phyloP scores from a whole-genome alignment of 140 eudicot genomes.

The Flaveria floridana region DNA sequence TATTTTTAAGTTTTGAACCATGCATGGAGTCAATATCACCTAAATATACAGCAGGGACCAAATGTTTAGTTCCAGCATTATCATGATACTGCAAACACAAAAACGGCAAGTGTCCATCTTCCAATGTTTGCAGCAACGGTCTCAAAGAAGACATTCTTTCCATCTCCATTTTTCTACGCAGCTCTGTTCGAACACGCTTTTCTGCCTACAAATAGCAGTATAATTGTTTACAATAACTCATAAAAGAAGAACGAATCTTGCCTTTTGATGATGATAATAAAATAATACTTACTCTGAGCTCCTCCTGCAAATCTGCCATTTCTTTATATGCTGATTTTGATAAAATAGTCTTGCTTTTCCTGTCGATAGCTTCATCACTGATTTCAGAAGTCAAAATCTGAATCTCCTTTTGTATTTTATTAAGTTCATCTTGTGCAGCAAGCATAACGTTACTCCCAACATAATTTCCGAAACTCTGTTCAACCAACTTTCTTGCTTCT shows the following conservation, averaged over 20 bases:
- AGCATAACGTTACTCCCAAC: constrained; percentile 97
- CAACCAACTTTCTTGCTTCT: constrained; percentile 95
- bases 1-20: constrained; percentile 53
- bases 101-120: constrained; percentile 65
- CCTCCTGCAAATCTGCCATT: constrained; percentile 82
- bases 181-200: constrained; percentile 61
- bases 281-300: constrained; percentile 56
- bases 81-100: constrained; percentile 73
- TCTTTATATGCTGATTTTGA: constrained; percentile 72
- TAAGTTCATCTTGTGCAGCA: constrained; percentile 95
- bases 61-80: constrained; percentile 64
- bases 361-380: constrained; percentile 88
- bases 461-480: constrained; percentile 96
- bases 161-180: constrained; percentile 74
- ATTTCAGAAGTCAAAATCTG: constrained; percentile 63
- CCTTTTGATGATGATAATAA: background rate
- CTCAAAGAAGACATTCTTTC: constrained; percentile 74
- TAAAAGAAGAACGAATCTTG: background rate
- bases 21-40: constrained; percentile 62
- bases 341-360: constrained; percentile 63
- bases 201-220: constrained; percentile 54
- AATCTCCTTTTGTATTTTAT: constrained; percentile 74
- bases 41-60: constrained; percentile 78
- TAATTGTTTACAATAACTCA: background rate
- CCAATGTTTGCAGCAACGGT: constrained; percentile 62